These are phyloP conservation scores for Alternaria sp. DNA, from an alignment of 2,329 filamentous ascomycete species.

Conservation along the genomic window DNA sequence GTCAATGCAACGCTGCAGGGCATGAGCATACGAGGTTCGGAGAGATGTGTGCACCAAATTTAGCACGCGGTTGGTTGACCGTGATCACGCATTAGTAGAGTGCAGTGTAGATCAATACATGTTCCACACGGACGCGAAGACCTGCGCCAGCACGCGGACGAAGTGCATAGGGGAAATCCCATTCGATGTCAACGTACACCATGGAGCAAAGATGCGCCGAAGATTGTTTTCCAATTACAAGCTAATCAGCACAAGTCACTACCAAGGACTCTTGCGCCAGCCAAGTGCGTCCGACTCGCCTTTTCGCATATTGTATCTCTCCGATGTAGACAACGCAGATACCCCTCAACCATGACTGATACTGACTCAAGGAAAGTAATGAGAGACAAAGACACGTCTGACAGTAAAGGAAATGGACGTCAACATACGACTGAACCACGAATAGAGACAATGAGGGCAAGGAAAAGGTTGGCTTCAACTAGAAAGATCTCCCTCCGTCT, in stretches of 20 bases:
- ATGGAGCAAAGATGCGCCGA: conserved; percentile 12
- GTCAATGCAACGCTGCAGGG: conserved; percentile 5
- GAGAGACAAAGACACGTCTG: conserved; percentile 24
- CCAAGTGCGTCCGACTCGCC: conserved; percentile 26
- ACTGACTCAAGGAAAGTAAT: conserved; percentile 31
- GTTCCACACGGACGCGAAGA: background rate
- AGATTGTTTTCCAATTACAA: conserved; percentile 40
- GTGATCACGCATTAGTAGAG: background rate
- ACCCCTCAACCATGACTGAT: conserved; percentile 14
- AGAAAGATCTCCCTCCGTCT: conserved; percentile 24
- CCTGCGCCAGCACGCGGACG: background rate
- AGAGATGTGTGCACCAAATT: conserved; percentile 12
- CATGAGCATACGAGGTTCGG: conserved; percentile 1
- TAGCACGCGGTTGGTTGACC: conserved; percentile 13
- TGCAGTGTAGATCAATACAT: background rate
- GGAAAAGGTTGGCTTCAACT: conserved; percentile 34
- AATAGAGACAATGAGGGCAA: conserved; percentile 37
- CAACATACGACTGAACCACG: conserved; percentile 28
- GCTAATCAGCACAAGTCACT: conserved; percentile 28
- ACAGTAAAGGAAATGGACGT: conserved; percentile 30
- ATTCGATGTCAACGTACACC: background rate
- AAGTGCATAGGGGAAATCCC: background rate
- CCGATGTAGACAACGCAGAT: conserved; percentile 19
- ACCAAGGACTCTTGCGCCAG: conserved; percentile 37
- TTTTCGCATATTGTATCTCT: conserved; percentile 21